These are phyloP conservation scores for Amanita pallidorosea DNA, from an alignment of 768 basidiomycete genomes.

Conservation along the genomic window DNA sequence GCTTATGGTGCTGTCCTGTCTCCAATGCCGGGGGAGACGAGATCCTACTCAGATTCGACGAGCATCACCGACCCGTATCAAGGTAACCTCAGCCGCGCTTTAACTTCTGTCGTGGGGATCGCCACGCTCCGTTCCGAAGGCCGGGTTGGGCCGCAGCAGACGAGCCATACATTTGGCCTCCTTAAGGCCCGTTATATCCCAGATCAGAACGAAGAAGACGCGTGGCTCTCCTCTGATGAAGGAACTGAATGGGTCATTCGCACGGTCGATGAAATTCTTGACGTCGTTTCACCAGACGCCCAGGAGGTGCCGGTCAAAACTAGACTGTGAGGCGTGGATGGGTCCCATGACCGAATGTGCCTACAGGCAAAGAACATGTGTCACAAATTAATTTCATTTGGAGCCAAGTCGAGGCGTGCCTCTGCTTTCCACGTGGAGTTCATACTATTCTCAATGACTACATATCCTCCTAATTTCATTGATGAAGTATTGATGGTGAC, in stretches of 20 bases:
- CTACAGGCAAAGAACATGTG: conserved; percentile 20
- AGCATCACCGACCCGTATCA: conserved; percentile 43
- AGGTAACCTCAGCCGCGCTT: conserved; percentile 75
- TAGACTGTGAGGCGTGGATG: conserved; percentile 42
- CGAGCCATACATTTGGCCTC: conserved; percentile 82
- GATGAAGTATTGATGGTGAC: conserved; percentile 3
- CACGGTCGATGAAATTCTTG: conserved; percentile 71
- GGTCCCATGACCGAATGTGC: conserved; percentile 27
- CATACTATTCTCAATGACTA: conserved; percentile 7
- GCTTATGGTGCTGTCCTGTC: conserved; percentile 71
- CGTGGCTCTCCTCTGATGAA: conserved; percentile 76
- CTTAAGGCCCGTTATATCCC: conserved; percentile 67
- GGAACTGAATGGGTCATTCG: conserved; percentile 85
- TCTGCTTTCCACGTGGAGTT: conserved; percentile 25
- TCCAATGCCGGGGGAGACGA: conserved; percentile 53
- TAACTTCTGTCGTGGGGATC: conserved; percentile 78
- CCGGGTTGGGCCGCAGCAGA: conserved; percentile 78
- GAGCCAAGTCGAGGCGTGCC: conserved; percentile 12
- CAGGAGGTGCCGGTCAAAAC: conserved; percentile 35
- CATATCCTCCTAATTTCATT: not conserved
- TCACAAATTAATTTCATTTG: conserved; percentile 26
- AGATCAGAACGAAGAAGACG: conserved; percentile 56
- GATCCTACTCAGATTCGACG: conserved; percentile 29
- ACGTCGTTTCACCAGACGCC: conserved; percentile 49
- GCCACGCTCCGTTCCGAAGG: conserved; percentile 80